phyloP scores from a whole-genome alignment of 805 yeast species.

The Henningerozyma blattae region DNA sequence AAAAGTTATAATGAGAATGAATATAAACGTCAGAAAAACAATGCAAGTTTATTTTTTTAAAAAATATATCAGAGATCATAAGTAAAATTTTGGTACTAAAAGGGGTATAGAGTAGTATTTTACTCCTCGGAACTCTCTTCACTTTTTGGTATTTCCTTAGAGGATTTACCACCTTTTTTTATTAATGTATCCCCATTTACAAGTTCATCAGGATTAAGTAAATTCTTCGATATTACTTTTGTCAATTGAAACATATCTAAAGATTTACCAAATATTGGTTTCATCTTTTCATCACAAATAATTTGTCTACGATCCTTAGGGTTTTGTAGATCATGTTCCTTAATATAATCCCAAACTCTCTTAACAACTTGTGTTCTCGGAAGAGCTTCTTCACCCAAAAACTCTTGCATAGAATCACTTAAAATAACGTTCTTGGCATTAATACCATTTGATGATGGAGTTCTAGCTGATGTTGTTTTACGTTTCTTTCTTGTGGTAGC shows the following conservation, averaged over 20 bases:
- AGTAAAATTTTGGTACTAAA: no score
- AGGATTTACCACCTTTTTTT: no score
- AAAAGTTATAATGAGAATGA: no score
- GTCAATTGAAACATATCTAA: slow-evolving; percentile 48
- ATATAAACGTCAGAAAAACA: no score
- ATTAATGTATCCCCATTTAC: slow-evolving; percentile 1
- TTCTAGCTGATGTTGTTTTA: slow-evolving; percentile 1
- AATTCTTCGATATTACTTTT: slow-evolving; percentile 40
- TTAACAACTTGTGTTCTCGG: slow-evolving; percentile 67
- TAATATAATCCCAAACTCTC: slow-evolving; percentile 58
- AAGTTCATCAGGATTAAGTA: slow-evolving; percentile 27
- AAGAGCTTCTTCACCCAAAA: slow-evolving; percentile 34
- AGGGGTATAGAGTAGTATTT: no score
- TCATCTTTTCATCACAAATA: slow-evolving; percentile 46
- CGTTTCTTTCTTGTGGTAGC: slow-evolving; percentile 1
- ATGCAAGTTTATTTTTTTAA: no score
- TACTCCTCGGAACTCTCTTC: no score
- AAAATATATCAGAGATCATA: no score
- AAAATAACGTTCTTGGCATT: slow-evolving; percentile 33
- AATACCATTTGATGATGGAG: slow-evolving; percentile 23
- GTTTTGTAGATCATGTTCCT: slow-evolving; percentile 48
- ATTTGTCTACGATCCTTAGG: slow-evolving; percentile 56
- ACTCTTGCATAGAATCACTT: slow-evolving; percentile 37
- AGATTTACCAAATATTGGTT: slow-evolving; percentile 46
- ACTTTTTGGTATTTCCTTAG: no score